Conservation (phyloP, 2,329 filamentous ascomycete genomes). For the Metarhizium brunneum region DNA sequence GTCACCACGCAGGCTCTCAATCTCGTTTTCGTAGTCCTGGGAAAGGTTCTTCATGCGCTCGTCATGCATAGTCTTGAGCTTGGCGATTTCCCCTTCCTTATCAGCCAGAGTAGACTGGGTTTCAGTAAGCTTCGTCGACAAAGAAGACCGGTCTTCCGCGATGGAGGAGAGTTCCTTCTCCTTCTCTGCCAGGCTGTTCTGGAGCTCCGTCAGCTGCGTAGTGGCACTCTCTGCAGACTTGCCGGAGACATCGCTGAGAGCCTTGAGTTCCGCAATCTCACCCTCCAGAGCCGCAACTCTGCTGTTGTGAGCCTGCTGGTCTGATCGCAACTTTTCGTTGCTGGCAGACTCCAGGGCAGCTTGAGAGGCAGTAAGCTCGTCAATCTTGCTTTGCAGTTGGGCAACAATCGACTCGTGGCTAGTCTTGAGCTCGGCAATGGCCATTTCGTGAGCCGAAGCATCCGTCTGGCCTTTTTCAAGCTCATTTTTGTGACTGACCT, state of each 20-base stretch:
- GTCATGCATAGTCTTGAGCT: conserved; percentile 46
- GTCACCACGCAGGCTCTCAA: conserved; percentile 53
- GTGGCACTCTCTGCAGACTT: conserved; percentile 32
- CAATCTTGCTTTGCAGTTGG: conserved; percentile 46
- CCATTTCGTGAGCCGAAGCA: conserved; percentile 36
- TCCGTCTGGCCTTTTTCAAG: conserved; percentile 37
- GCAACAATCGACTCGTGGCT: conserved; percentile 37
- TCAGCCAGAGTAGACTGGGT: conserved; percentile 35
- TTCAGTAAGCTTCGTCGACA: conserved; percentile 39
- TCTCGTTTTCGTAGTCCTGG: conserved; percentile 55
- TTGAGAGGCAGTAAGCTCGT: conserved; percentile 40
- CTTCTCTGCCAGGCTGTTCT: conserved; percentile 30
- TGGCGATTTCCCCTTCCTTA: conserved; percentile 40
- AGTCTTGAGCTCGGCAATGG: conserved; percentile 39
- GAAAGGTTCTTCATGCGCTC: conserved; percentile 49
- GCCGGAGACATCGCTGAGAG: conserved; percentile 37
- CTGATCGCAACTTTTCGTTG: conserved; percentile 33
- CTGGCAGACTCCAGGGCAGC: conserved; percentile 34
- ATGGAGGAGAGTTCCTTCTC: conserved; percentile 38
- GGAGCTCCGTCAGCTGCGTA: conserved; percentile 27
- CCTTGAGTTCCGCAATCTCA: conserved; percentile 41
- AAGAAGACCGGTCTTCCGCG: conserved; percentile 29
- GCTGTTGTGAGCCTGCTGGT: conserved; percentile 32
- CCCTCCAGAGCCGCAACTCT: conserved; percentile 42
- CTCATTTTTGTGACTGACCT: conserved; percentile 43